Conservation (phyloP, 108 stramenopile genomes). For the Fragilaria crotonensis region DNA sequence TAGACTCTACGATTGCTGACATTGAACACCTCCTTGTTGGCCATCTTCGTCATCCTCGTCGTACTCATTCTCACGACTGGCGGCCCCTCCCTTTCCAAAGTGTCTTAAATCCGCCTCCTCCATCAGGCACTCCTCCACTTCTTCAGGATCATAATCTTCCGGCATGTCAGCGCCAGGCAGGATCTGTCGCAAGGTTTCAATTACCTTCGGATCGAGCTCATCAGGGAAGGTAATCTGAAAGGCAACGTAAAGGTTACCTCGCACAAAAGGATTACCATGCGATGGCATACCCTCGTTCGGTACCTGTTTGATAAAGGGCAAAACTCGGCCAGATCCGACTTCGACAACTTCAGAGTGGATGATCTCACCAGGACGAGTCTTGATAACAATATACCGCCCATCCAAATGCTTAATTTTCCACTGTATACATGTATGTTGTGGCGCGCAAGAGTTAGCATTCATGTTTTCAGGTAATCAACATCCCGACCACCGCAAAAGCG, state of each 20-base stretch:
- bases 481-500: background rate
- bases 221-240: conserved; percentile 91
- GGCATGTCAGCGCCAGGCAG: conserved; percentile 65
- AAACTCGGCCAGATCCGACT: conserved; percentile 44
- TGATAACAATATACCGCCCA: conserved; percentile 50
- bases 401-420: conserved; percentile 75
- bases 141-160: conserved; percentile 74
- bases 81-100: conserved; percentile 89
- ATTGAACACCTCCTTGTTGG: conserved; percentile 63
- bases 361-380: conserved; percentile 65
- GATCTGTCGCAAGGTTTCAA: conserved; percentile 43
- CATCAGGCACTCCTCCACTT: conserved; percentile 86
- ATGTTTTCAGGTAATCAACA: conserved; percentile 6
- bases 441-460: background rate
- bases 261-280: conserved; percentile 84
- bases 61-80: conserved; percentile 38
- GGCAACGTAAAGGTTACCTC: conserved; percentile 87
- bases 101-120: conserved; percentile 75
- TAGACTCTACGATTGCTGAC: conserved; percentile 81
- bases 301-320: conserved; percentile 82
- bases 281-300: conserved; percentile 96
- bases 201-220: conserved; percentile 35
- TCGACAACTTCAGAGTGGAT: conserved; percentile 64
- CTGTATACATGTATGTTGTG: conserved; percentile 2
- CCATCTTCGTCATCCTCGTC: conserved; percentile 82